These are phyloP conservation scores for Caryopteris hybrid DNA, from an alignment of 305 asterid species.

Conservation along the genomic window DNA sequence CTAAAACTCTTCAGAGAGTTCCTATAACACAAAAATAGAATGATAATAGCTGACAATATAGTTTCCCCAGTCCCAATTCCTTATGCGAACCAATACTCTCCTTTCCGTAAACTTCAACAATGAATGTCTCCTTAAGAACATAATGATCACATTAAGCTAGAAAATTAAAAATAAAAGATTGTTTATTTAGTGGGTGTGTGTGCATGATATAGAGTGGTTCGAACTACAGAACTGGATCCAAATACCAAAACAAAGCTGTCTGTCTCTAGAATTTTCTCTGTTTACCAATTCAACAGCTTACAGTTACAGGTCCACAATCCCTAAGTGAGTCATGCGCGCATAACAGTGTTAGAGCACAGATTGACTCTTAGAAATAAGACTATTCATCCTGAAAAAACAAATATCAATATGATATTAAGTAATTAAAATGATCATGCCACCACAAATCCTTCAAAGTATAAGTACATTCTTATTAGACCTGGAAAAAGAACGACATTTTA, in stretches of 20 bases:
- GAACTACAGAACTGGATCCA: background rate
- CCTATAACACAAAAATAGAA: background rate
- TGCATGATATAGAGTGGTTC: background rate
- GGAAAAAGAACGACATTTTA: background rate
- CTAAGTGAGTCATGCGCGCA: background rate
- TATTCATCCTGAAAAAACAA: background rate
- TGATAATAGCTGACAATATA: background rate
- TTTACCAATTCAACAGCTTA: background rate
- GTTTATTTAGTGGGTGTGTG: background rate
- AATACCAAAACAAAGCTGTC: background rate
- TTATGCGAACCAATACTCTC: background rate
- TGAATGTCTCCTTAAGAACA: background rate
- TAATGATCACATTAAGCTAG: background rate
- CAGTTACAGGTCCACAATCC: background rate
- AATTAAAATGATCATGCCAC: background rate
- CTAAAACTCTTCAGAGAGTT: background rate
- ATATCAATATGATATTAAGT: background rate
- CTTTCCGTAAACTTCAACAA: background rate
- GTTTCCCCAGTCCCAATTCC: background rate
- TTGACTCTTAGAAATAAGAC: background rate
- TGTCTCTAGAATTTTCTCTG: background rate
- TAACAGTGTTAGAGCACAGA: background rate
- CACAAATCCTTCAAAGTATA: background rate
- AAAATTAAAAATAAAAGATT: background rate
- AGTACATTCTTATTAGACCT: background rate